Evolutionary conservation across 768 basidiomycete genomes (phyloP), one percentile per base, ranked within the genome.

Genomic region (Boletellus sp.): DNA sequence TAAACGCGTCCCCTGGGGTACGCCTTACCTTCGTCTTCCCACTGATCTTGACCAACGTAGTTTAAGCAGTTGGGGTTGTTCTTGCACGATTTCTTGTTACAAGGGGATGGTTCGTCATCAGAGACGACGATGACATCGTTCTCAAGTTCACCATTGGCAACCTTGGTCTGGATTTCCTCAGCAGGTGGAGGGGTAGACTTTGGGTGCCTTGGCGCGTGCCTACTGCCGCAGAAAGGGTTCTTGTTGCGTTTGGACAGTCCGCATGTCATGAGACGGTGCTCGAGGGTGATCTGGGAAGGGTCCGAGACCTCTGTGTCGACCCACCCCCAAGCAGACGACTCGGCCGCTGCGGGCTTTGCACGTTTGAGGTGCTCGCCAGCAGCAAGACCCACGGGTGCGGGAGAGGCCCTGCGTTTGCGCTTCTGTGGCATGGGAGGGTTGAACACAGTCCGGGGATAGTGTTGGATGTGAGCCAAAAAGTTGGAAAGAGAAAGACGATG

Each of bases 51-150:
- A 6, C 90, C 91, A 26, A 96, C 70, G 69, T 91, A 84, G 64
- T 94, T 95, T 47, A 94, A 72, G 66, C 95, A 96, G 45, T 85
- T 81, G 9, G 90, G 88, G 61, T 93, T 94, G 42, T 68, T 68
- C 58, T 78, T 84, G 69, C 95, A 98, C 6, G 44, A 24, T 51
- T 79, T 85, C 59, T 79, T 81, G 50, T 65, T 74, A 61, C 90
- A 92, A 15, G 65, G 58, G 4, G 70, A 69, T 32, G 59, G 64
- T 41, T 87, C 84, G 34, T 86, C 81, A 47, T 89, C 87, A 1
- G 85, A 84, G 33, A 89, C 74, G 17, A 87, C 71, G 47, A 88
- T 85, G 26, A 87, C 66, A 60, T 87, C 84, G 54, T 80, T 80
- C 42, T 76, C 76, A 16, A 74, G 67, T 64, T 80, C 79, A 46